phyloP scores from a whole-genome alignment of 768 basidiomycete genomes.

The Termitomyces sp. region DNA sequence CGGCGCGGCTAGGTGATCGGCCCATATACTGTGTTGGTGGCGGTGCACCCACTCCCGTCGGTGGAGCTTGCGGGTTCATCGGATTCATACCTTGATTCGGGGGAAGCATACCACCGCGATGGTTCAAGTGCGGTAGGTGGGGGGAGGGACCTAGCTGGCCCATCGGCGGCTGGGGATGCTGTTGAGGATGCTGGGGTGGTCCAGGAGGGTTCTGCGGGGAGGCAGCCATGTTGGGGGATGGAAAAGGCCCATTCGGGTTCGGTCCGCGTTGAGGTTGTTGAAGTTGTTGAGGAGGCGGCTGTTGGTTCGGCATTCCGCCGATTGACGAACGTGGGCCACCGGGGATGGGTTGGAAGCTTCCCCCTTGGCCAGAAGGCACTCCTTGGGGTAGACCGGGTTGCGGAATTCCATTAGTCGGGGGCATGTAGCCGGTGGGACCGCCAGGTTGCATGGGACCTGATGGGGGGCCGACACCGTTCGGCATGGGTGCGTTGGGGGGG shows the following conservation, averaged over 20 bases:
- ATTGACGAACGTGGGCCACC: conserved; percentile 14
- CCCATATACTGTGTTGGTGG: conserved; percentile 39
- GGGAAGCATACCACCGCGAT: conserved; percentile 42
- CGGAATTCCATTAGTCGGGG: conserved; percentile 22
- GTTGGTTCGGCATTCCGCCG: conserved; percentile 18
- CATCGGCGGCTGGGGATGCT: conserved; percentile 37
- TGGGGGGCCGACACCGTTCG: conserved; percentile 24
- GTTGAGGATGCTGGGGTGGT: conserved; percentile 17
- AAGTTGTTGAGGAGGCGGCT: conserved; percentile 14
- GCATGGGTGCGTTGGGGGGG: conserved; percentile 22
- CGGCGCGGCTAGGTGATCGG: conserved; percentile 61
- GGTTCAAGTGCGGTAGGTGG: conserved; percentile 44
- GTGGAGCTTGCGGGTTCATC: conserved; percentile 26
- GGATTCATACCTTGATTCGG: conserved; percentile 40
- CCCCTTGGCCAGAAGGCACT: conserved; percentile 25
- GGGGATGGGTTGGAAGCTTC: conserved; percentile 21
- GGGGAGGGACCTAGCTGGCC: conserved; percentile 50
- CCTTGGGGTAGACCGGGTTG: conserved; percentile 22
- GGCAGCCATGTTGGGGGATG: conserved; percentile 62
- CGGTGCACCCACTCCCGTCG: conserved; percentile 26
- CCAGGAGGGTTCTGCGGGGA: conserved; percentile 49
- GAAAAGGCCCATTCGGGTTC: conserved; percentile 55
- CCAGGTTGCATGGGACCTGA: conserved; percentile 17
- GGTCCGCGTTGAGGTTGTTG: conserved; percentile 36
- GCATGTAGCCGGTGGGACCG: conserved; percentile 15